Base-by-base conservation (phyloP, 106 monocot species). In the Narthecium ossifragum region DNA sequence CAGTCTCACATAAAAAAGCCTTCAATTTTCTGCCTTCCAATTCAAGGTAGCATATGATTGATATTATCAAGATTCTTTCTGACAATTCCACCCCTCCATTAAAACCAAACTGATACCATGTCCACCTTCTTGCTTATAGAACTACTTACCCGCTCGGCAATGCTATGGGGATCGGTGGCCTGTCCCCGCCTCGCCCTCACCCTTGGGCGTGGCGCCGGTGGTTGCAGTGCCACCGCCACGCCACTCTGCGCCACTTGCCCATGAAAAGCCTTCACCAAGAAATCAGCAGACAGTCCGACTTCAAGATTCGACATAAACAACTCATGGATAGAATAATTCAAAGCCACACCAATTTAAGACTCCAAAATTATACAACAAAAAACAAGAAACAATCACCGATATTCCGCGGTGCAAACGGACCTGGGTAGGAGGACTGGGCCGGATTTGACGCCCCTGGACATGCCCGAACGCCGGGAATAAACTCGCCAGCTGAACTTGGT, bases 81-180 rank as follows among this genome's bases (percentile, higher is more conserved):
- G n/a, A n/a, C n/a, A n/a, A n/a, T n/a, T n/a, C n/a, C n/a, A n/a
- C n/a, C n/a, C n/a, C n/a, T n/a, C n/a, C n/a, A n/a, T n/a, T n/a
- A n/a, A n/a, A n/a, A n/a, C n/a, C n/a, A n/a, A n/a, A n/a, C n/a
- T n/a, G n/a, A n/a, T n/a, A n/a, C n/a, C n/a, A n/a, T n/a, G n/a
- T n/a, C n/a, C n/a, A n/a, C n/a, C n/a, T n/a, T n/a, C n/a, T n/a
- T n/a, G n/a, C n/a, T n/a, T n/a, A n/a, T n/a, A n/a, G n/a, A n/a
- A n/a, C n/a, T n/a, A 18, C 41, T 78, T 77, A 94, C 93, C 80
- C 94, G 34, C 39, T 90, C 90, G 18, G 94, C 94, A 15, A 94
- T 94, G 60, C 90, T 90, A 70, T 96, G 90, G 30, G 94, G 94
- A 69, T 96, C 94, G 5, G 94, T 96, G 39, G 94, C 94, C 48